phyloP scores from a whole-genome alignment of 805 yeast genomes.

The Lachancea nothofagi region DNA sequence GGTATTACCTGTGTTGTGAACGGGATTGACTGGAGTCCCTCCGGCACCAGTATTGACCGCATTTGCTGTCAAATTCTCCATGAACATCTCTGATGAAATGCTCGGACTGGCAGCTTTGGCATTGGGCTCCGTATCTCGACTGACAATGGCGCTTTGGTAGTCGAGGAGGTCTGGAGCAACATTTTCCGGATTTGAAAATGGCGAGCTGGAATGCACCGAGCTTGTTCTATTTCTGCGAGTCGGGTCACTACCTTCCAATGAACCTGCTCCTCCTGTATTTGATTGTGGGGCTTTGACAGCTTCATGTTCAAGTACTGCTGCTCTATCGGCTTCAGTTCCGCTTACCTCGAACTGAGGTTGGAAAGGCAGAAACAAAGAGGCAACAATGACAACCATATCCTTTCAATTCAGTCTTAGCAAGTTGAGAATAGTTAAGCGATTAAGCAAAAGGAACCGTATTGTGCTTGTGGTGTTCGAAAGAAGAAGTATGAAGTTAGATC shows the following conservation, averaged over 20 bases:
- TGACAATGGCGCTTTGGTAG: neutral
- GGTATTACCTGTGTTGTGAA: conserved; percentile 24
- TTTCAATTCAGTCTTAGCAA: neutral
- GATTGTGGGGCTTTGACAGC: conserved; percentile 16
- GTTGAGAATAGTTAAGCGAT: too few relatives aligned
- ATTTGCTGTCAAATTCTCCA: conserved; percentile 36
- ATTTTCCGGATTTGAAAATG: conserved; percentile 13
- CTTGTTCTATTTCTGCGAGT: conserved; percentile 20
- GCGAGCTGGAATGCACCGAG: conserved; percentile 24
- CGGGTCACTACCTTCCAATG: conserved; percentile 7
- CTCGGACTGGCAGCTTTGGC: conserved; percentile 11
- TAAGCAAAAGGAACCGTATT: too few relatives aligned
- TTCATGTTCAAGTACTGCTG: conserved; percentile 27
- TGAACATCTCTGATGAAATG: conserved; percentile 30
- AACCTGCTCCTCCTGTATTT: conserved; percentile 5
- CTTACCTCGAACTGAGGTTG: conserved; percentile 54
- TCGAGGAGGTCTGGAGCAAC: neutral
- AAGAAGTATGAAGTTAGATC: too few relatives aligned
- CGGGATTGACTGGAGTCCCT: conserved; percentile 22
- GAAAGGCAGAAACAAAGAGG: conserved; percentile 69
- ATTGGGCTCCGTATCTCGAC: neutral
- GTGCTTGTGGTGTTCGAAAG: too few relatives aligned
- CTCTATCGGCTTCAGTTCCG: conserved; percentile 29
- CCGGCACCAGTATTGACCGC: conserved; percentile 19
- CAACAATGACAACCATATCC: conserved; percentile 61